Evolutionary conservation across 2,329 filamentous ascomycete species (phyloP), one percentile per base, ranked within the genome.

Genomic region (Onygenales sp.): DNA sequence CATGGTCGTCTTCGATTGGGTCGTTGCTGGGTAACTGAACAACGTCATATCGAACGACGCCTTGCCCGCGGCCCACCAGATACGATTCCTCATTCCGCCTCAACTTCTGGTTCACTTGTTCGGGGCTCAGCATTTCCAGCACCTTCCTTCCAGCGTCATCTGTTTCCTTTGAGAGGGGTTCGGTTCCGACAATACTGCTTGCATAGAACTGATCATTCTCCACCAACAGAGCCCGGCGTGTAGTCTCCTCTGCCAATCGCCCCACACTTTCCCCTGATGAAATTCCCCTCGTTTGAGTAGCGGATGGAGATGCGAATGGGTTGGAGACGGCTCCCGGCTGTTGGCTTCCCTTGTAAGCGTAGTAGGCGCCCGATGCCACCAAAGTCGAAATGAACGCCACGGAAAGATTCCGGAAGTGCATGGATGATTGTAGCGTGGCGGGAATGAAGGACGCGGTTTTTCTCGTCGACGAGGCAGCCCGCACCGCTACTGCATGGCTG

Each of bases 1-100:
- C 88, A 66, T 98, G 93, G 66, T 98, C 94, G 65, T 98, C 93
- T 73, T 98, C 93, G 55, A 98, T 98, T 0, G 93, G 93, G 62
- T 95, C 88, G 69, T 98, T 98, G 75, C 89, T 95, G 8, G 92
- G 88, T 56, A 97, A 80, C 70, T 98, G 93, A 27, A 93, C 90
- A 7, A 96, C 77, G 70, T 98, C 93, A 66, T 98, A 98, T 60
- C 93, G 84, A 58, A 95, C 85, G 40, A 98, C 92, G 39, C 93
- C 93, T 67, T 88, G 82, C 11, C 93, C 94, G 51, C 93, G 79
- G 55, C 89, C 89, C 42, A 98, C 88, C 8, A 90, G 76, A 70
- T 91, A 97, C 33, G 91, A 96, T 73, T 95, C 85, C 72, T 98
- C 90, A 65, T 88, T 88, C 67, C 86, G 85, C 61, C 93, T 81